A percentile compares a stretch with the other conserved stretches of the same genome.
Conservation (phyloP, 306 rosid genomes). For the Cicer chorassanicum region DNA sequence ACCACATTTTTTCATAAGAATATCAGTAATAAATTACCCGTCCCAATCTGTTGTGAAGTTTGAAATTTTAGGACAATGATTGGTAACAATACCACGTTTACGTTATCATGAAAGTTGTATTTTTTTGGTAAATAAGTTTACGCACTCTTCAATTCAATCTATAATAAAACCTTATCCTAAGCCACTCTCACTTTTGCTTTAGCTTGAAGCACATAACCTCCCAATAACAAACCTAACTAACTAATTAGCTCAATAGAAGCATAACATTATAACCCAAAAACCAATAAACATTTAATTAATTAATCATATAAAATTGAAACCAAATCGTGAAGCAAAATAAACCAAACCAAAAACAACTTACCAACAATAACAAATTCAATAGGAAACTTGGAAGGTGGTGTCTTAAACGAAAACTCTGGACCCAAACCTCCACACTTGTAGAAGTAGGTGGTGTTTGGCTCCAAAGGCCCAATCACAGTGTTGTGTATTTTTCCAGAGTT, state of each 20-base stretch:
- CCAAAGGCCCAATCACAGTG: slow-evolving; percentile 47
- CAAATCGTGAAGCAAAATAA: slow-evolving; percentile 23
- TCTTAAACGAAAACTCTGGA: slow-evolving; percentile 69
- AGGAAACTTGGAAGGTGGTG: slow-evolving; percentile 65
- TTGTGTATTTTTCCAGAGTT: slow-evolving; percentile 50
- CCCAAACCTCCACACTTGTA: slow-evolving; percentile 51
- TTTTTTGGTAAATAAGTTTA: neutral
- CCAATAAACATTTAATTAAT: neutral
- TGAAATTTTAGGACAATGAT: neutral
- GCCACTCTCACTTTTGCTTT: slow-evolving; percentile 19
- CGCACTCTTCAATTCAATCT: neutral
- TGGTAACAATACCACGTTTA: neutral
- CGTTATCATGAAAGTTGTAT: neutral
- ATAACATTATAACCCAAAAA: neutral
- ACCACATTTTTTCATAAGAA: no score
- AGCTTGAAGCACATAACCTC: slow-evolving; percentile 17
- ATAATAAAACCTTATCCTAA: slow-evolving; percentile 3
- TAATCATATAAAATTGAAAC: neutral
- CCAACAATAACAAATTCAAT: slow-evolving; percentile 72
- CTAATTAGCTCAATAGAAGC: neutral
- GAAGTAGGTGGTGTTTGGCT: slow-evolving; percentile 48
- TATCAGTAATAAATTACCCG: no score
- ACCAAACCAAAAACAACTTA: slow-evolving; percentile 34
- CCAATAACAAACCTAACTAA: neutral
- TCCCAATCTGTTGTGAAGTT: neutral